phyloP scores from a whole-genome alignment of 768 basidiomycete genomes.

The Gelatoporia subvermispora region DNA sequence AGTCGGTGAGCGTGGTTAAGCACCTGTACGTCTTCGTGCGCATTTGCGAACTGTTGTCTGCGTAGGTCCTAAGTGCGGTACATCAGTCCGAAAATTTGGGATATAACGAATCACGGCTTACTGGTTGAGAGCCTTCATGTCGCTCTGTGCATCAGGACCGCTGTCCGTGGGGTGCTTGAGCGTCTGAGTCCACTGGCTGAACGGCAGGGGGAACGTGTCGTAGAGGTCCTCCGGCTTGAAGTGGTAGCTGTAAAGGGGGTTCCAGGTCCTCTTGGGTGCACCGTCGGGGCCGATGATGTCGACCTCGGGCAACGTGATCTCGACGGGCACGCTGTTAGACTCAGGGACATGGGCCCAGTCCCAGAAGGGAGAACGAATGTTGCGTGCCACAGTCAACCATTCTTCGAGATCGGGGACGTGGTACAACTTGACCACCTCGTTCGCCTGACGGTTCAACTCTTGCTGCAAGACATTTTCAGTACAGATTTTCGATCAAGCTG shows the following conservation, averaged over 20 bases:
- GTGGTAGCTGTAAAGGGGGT: slow-evolving; percentile 10
- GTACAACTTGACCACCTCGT: slow-evolving; percentile 39
- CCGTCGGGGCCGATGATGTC: slow-evolving; percentile 33
- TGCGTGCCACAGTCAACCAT: slow-evolving; percentile 31
- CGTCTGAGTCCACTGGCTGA: slow-evolving; percentile 10
- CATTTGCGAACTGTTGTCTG: background rate
- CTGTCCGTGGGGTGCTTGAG: slow-evolving; percentile 9
- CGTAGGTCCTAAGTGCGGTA: background rate
- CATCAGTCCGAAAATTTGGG: background rate
- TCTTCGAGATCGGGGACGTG: slow-evolving; percentile 5
- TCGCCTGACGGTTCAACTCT: slow-evolving; percentile 38
- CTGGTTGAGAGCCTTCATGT: slow-evolving; percentile 5
- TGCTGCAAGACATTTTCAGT: slow-evolving; percentile 31
- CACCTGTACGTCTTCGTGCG: slow-evolving; percentile 10
- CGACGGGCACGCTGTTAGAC: slow-evolving; percentile 32
- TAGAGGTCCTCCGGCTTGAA: slow-evolving; percentile 7
- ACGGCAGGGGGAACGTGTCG: slow-evolving; percentile 11
- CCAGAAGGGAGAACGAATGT: slow-evolving; percentile 43
- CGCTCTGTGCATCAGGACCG: slow-evolving; percentile 3
- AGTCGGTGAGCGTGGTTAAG: slow-evolving; percentile 24
- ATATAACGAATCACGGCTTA: slow-evolving; percentile 13
- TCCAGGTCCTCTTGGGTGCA: slow-evolving; percentile 11
- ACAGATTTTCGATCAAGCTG: background rate
- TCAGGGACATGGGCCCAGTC: slow-evolving; percentile 37
- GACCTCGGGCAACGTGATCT: slow-evolving; percentile 31